phyloP scores from a whole-genome alignment of 1,139 yeast genomes.

The Komagataea norvegica region DNA sequence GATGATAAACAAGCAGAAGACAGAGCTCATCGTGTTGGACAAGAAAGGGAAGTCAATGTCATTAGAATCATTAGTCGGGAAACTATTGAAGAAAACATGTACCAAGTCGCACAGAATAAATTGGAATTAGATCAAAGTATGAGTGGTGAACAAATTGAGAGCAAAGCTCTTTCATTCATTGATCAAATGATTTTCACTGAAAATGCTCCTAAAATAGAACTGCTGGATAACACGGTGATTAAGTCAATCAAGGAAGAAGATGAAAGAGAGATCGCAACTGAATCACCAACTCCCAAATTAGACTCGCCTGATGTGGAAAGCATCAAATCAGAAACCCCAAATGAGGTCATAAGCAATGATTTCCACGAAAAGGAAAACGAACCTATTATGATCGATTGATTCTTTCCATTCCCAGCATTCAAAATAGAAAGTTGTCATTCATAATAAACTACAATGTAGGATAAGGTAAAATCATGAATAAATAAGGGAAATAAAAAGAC shows the following conservation, averaged over 20 bases:
- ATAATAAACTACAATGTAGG: not conserved
- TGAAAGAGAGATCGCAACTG: slow-evolving; percentile 3
- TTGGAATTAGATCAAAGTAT: slow-evolving; percentile 62
- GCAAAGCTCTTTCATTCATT: slow-evolving; percentile 20
- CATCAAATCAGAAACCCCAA: too few relatives aligned
- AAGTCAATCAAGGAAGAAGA: not conserved
- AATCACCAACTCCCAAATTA: slow-evolving; percentile 1
- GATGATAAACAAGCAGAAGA: slow-evolving; percentile 99
- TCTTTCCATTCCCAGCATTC: too few relatives aligned
- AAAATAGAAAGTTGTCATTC: too few relatives aligned
- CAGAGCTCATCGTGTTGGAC: slow-evolving; percentile 97
- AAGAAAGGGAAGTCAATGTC: slow-evolving; percentile 80
- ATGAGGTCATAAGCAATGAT: not conserved
- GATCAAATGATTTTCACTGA: slow-evolving; percentile 24
- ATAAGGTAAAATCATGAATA: not conserved
- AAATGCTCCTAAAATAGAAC: slow-evolving; percentile 1
- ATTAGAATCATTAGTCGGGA: slow-evolving; percentile 66
- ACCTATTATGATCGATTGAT: slow-evolving; percentile 3
- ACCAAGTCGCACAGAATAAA: slow-evolving; percentile 83
- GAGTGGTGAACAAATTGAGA: slow-evolving; percentile 28
- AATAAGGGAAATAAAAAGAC: not conserved
- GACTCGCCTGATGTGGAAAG: not conserved
- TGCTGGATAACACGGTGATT: slow-evolving; percentile 2
- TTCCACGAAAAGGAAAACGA: not conserved
- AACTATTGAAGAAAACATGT: slow-evolving; percentile 86